These are phyloP conservation scores for Claviceps paspali DNA, from an alignment of 2,329 filamentous ascomycete genomes.

Conservation along the genomic window DNA sequence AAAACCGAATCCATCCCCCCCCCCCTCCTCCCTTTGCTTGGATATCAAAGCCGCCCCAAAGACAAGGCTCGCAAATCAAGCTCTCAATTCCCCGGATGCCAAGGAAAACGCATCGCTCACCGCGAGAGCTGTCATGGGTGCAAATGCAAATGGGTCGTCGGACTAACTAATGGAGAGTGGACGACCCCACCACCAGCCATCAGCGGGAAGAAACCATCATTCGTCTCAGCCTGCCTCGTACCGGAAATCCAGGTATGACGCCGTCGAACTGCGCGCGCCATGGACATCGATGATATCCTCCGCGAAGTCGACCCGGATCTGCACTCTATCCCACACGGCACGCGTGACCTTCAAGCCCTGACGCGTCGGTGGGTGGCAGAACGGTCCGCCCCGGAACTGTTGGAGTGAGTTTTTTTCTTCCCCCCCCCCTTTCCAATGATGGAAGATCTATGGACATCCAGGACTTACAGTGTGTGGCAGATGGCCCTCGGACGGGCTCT, in stretches of 20 bases:
- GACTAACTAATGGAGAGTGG: too few species aligned
- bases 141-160: too few species aligned
- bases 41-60: too few species aligned
- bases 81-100: too few species aligned
- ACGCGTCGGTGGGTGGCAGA: slow-evolving; percentile 92
- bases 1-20: too few species aligned
- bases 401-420: slow-evolving; percentile 63
- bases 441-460: too few species aligned
- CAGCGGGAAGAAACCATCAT: neutral
- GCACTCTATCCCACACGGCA: slow-evolving; percentile 39
- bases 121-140: too few species aligned
- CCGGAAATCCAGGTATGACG: neutral
- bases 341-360: slow-evolving; percentile 69
- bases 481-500: slow-evolving; percentile 55
- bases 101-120: too few species aligned
- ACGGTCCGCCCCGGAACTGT: slow-evolving; percentile 74
- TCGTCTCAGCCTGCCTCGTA: neutral
- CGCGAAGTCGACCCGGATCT: slow-evolving; percentile 51
- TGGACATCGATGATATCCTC: slow-evolving; percentile 73
- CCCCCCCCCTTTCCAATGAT: too few species aligned
- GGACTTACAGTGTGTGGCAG: slow-evolving; percentile 17
- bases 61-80: too few species aligned
- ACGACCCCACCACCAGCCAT: neutral
- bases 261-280: slow-evolving; percentile 16
- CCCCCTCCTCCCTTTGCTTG: too few species aligned